Evolutionary conservation across 441 rosid genomes (phyloP), one percentile per base, ranked within the genome.

Genomic region (Syzygium syzygioides): DNA sequence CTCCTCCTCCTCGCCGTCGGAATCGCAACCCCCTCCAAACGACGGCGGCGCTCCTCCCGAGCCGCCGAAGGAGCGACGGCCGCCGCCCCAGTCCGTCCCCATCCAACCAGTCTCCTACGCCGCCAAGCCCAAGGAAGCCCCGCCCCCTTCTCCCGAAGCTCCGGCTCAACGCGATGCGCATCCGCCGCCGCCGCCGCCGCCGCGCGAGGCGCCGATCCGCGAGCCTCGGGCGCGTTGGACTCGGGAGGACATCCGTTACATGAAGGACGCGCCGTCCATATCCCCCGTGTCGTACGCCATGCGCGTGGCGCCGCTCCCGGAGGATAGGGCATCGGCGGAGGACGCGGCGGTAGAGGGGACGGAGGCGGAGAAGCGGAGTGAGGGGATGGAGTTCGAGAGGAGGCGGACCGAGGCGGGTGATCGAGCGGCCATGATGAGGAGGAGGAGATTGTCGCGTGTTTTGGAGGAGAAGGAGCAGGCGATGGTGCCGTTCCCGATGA

Each of bases 241-340:
- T 32, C 94, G 97, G 28, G 98, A 95, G 89, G 99, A 98, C 79
- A 88, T 94, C 85, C 94, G 99, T 12, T 97, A 96, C 87, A 91
- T 97, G 86, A 97, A 94, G 90, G 95, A 96, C 88, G 86, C 89
- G 17, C 90, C 96, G 13, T 89, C 93, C 14, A 92, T 95, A 62
- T 57, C 94, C 52, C 95, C 97, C 15, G 95, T 96, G 17, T 96
- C 99, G 5, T 97, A 96, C 87, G 94, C 96, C 23, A n/a, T 91
- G 19, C 96, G 98, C 4, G 97, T 95, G 28, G 99, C 98, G 48
- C 98, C 99, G 20, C 95, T 98, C 3, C 99, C 99, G 9, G 99
- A 97, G 90, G 95, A 93, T 87, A 94, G 92, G 64, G 90, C 52
- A 7, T 54, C 56, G 84, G 88, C 56, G 85, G 88, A 34, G 48